These are phyloP conservation scores for Lithohypha guttulata DNA, from an alignment of 2,329 filamentous ascomycete genomes.

Conservation along the genomic window DNA sequence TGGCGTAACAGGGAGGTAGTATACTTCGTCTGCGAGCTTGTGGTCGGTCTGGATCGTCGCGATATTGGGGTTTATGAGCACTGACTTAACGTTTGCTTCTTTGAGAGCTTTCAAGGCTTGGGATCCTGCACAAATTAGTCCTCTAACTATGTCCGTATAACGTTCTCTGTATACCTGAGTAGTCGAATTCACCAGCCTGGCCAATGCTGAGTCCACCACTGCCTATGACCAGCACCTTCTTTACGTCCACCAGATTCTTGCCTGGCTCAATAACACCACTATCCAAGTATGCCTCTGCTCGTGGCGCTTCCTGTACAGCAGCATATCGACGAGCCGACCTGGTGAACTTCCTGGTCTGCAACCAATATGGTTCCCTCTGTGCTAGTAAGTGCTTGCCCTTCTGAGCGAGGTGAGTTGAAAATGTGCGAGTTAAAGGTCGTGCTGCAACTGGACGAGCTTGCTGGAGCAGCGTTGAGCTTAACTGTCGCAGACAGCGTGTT, in stretches of 20 bases:
- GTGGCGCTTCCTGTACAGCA: constrained; percentile 58
- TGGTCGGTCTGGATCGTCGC: constrained; percentile 97
- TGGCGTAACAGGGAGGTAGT: constrained; percentile 93
- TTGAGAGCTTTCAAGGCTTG: constrained; percentile 95
- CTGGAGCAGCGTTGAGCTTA: constrained; percentile 15
- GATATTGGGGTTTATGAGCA: constrained; percentile 96
- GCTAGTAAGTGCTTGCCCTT: constrained; percentile 25
- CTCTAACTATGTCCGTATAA: constrained; percentile 3
- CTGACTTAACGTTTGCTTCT: constrained; percentile 81
- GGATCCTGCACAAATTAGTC: constrained; percentile 50
- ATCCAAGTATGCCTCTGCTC: constrained; percentile 75
- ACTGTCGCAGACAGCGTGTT: constrained; percentile 18
- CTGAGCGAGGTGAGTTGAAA: background rate
- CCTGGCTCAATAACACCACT: constrained; percentile 75
- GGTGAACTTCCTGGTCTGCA: constrained; percentile 35
- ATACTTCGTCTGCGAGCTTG: constrained; percentile 90
- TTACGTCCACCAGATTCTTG: constrained; percentile 71
- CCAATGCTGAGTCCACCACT: constrained; percentile 93
- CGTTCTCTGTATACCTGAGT: constrained; percentile 62
- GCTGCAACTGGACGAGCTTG: constrained; percentile 13
- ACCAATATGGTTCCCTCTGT: constrained; percentile 30
- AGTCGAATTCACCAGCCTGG: constrained; percentile 96
- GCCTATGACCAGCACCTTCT: constrained; percentile 94
- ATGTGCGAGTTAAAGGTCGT: constrained; percentile 10
- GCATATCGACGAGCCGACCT: constrained; percentile 29